phyloP scores from a whole-genome alignment of 768 basidiomycete genomes.

The Psilocybe cyanescens region DNA sequence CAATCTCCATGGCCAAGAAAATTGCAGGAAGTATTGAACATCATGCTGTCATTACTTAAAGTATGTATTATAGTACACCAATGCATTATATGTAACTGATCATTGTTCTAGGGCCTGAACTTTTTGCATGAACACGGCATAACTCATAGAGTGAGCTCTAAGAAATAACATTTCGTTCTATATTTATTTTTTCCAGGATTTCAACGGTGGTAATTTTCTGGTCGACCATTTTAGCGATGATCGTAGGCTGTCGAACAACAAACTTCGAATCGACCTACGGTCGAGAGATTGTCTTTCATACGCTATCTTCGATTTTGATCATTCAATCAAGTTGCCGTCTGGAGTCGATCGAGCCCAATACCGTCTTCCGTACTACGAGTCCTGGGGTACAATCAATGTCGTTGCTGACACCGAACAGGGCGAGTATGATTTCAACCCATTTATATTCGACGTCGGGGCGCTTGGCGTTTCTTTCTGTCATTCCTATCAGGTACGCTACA shows the following conservation, averaged over 20 bases:
- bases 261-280: constrained; percentile 3
- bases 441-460: constrained; percentile 26
- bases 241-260: background rate
- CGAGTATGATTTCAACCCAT: constrained; percentile 28
- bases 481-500: constrained; percentile 6
- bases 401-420: constrained; percentile 19
- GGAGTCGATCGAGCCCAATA: constrained; percentile 7
- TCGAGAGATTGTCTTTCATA: constrained; percentile 15
- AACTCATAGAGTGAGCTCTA: too few species aligned
- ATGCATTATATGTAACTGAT: too few species aligned
- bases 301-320: constrained; percentile 24
- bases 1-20: too few species aligned
- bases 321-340: constrained; percentile 16
- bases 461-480: constrained; percentile 18
- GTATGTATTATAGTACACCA: too few species aligned
- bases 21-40: too few species aligned
- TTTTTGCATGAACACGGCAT: too few species aligned
- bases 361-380: constrained; percentile 10
- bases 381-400: too few species aligned
- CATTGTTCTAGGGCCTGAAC: too few species aligned
- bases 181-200: constrained; percentile 13
- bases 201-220: constrained; percentile 16
- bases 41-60: too few species aligned
- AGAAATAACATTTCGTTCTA: too few species aligned
- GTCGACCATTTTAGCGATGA: constrained; percentile 16